Evolutionary conservation across 148 eudicot species (phyloP).

Genomic region (Talinum fruticosum): DNA sequence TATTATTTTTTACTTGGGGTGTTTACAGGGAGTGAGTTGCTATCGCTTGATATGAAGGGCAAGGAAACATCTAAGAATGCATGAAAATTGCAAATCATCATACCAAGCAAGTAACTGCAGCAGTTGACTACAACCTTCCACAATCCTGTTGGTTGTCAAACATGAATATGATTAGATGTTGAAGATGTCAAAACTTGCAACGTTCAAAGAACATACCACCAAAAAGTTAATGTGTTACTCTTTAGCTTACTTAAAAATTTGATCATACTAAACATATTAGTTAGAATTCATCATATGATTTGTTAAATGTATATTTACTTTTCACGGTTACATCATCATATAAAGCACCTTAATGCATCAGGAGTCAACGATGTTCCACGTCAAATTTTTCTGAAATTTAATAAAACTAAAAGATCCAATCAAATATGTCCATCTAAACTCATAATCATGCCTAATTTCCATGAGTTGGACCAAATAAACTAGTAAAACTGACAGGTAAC

Average conservation of each 20-base stretch:
- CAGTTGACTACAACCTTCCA: neutral
- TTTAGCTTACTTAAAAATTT: neutral
- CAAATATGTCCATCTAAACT: neutral
- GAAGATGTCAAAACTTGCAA: constrained; percentile 2
- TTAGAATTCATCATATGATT: neutral
- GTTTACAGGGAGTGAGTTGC: neutral
- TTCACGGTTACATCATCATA: neutral
- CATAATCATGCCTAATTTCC: neutral
- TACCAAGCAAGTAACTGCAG: constrained; percentile 4
- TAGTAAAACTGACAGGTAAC: constrained; percentile 8
- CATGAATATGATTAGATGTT: neutral
- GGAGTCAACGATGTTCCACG: neutral
- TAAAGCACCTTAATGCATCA: neutral
- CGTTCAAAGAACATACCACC: neutral
- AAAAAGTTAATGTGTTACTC: neutral
- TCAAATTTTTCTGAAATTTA: neutral
- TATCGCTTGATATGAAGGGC: neutral
- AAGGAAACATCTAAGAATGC: neutral
- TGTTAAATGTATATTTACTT: neutral
- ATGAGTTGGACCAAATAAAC: neutral
- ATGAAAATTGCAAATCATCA: constrained; percentile 2
- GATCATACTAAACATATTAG: neutral
- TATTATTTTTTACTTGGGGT: neutral
- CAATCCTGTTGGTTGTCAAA: neutral
- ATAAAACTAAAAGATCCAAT: neutral